Conservation (phyloP, 345 rosid genomes). For the Sisymbrium irio region DNA sequence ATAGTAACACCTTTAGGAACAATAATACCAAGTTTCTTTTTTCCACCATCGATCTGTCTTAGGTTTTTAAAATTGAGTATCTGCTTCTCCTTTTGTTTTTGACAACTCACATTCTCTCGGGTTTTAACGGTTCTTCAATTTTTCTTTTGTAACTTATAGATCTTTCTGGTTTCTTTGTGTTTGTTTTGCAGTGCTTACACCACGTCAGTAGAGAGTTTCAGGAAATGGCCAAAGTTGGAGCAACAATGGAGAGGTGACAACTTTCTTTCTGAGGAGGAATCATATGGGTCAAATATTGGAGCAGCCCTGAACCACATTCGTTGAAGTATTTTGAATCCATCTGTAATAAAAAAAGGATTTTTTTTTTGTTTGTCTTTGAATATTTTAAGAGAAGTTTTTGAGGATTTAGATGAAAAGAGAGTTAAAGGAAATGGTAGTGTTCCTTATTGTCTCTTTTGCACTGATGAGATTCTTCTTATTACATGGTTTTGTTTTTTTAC, state of each 20-base stretch:
- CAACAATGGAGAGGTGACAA: slow-evolving; percentile 1
- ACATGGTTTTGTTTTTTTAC: slow-evolving; percentile 5
- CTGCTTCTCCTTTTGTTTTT: background rate
- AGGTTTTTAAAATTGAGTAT: background rate
- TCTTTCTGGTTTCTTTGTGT: slow-evolving; percentile 1
- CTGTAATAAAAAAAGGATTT: slow-evolving; percentile 15
- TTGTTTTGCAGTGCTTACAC: slow-evolving; percentile 62
- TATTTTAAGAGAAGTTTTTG: background rate
- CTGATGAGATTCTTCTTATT: background rate
- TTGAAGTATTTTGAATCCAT: slow-evolving; percentile 2
- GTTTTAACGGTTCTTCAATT: background rate
- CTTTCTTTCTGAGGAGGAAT: background rate
- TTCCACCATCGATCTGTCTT: background rate
- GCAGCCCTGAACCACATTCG: slow-evolving; percentile 8
- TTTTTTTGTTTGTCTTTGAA: background rate
- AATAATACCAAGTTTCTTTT: background rate
- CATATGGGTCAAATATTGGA: background rate
- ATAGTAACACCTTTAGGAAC: slow-evolving; percentile 15
- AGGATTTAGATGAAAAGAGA: slow-evolving; percentile 13
- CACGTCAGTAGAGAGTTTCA: slow-evolving; percentile 46
- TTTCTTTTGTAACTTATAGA: background rate
- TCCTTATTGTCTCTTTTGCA: background rate
- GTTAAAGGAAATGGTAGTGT: background rate
- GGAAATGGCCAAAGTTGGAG: slow-evolving; percentile 11
- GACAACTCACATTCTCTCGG: background rate